phyloP scores from a whole-genome alignment of 73 alveolate genomes.

The Paramecium sonneborni region DNA sequence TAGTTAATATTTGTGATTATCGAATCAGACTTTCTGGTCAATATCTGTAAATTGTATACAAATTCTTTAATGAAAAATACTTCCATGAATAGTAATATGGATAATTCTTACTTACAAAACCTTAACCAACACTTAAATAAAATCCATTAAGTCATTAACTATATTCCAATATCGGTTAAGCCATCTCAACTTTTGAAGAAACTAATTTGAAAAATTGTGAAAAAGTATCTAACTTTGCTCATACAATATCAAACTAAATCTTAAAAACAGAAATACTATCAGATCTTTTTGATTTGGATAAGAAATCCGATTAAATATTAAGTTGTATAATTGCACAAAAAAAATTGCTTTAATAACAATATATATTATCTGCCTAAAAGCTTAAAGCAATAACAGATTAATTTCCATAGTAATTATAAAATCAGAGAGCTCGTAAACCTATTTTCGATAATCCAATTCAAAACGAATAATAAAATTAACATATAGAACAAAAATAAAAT shows the following conservation, averaged over 20 bases:
- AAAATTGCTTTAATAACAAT: not conserved
- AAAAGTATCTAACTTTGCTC: not conserved
- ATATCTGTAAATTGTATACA: not conserved
- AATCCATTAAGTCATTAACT: not conserved
- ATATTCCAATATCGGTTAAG: not conserved
- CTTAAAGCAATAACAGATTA: not conserved
- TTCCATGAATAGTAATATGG: conserved; percentile 20
- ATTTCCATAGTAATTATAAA: not conserved
- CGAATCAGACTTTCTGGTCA: not conserved
- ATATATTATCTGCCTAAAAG: not conserved
- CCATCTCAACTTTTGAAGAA: not conserved
- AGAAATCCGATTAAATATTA: not conserved
- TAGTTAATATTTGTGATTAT: not conserved
- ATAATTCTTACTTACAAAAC: conserved; percentile 1
- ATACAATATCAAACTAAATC: not conserved
- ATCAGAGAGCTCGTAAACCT: not conserved
- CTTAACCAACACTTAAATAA: not conserved
- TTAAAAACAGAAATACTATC: not conserved
- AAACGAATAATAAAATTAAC: not conserved
- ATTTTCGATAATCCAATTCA: conserved; percentile 30
- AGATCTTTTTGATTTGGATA: not conserved
- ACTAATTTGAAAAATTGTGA: not conserved
- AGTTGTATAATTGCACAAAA: not conserved
- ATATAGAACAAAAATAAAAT: not conserved
- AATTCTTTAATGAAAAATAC: conserved; percentile 23